A percentile compares a stretch with the other conserved stretches of the same genome.
Evolutionary conservation across 2,329 filamentous ascomycete species (phyloP).

Genomic region (Falciphora oryzae): DNA sequence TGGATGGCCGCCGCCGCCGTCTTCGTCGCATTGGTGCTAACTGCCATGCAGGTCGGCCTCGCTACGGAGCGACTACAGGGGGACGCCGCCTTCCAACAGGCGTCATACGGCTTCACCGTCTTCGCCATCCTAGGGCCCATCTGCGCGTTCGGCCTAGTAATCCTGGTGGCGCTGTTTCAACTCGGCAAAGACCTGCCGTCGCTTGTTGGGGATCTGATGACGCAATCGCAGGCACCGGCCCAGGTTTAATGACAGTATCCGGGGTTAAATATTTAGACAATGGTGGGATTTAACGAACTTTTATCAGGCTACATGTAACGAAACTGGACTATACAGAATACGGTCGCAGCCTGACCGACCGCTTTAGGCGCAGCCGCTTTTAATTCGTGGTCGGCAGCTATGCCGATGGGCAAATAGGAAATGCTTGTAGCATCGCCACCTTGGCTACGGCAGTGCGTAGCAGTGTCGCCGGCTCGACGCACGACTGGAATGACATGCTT

Average conservation of each 20-base stretch:
- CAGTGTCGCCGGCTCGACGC: neutral
- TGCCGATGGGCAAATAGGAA: too few species aligned
- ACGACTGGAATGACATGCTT: conserved; percentile 2
- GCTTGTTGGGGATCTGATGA: conserved; percentile 10
- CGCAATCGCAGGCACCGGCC: neutral
- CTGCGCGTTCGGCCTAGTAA: conserved; percentile 10
- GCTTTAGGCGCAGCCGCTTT: too few species aligned
- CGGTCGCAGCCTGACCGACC: too few species aligned
- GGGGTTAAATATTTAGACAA: too few species aligned
- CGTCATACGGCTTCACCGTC: conserved; percentile 32
- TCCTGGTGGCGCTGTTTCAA: conserved; percentile 11
- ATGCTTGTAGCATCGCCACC: too few species aligned
- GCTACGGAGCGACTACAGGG: conserved; percentile 23
- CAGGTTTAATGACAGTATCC: neutral
- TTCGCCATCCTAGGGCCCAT: conserved; percentile 17
- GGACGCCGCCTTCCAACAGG: conserved; percentile 27
- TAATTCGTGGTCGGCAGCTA: too few species aligned
- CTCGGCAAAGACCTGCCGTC: conserved; percentile 25
- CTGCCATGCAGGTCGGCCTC: conserved; percentile 38
- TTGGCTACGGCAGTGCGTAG: too few species aligned
- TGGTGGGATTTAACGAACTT: too few species aligned
- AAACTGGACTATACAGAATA: too few species aligned
- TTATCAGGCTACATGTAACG: too few species aligned
- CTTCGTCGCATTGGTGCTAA: conserved; percentile 34
- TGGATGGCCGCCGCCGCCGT: conserved; percentile 29